These are phyloP conservation scores for Ailanthus altissimus DNA, from an alignment of 345 rosid genomes.

Conservation along the genomic window DNA sequence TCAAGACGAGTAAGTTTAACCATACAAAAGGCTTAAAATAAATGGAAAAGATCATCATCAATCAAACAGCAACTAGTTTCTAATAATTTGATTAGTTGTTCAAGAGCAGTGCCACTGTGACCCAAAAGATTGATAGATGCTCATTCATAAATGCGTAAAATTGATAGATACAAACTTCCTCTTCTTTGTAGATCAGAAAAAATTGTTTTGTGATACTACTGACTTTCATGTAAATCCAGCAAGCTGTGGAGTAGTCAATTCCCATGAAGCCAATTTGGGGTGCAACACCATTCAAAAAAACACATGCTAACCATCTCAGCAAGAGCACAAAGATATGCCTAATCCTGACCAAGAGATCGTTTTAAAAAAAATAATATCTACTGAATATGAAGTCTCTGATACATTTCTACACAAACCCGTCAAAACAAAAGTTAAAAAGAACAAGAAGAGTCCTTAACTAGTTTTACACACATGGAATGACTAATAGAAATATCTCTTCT, in stretches of 20 bases:
- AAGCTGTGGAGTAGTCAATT: constrained; percentile 69
- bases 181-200: neutral
- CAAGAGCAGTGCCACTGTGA: too few relatives aligned
- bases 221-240: constrained; percentile 84
- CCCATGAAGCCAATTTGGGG: constrained; percentile 71
- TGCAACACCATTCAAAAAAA: constrained; percentile 61
- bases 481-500: neutral
- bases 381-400: too few relatives aligned
- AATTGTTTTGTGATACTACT: neutral
- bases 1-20: neutral
- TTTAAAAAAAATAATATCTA: too few relatives aligned
- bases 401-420: too few relatives aligned
- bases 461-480: neutral
- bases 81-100: neutral
- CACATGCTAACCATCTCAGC: constrained; percentile 90
- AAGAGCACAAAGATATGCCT: constrained; percentile 78
- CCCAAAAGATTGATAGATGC: neutral
- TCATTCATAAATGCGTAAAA: neutral
- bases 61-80: neutral
- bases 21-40: neutral
- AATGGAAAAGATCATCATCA: neutral
- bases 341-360: too few relatives aligned
- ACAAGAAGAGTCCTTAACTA: neutral
- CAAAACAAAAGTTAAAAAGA: too few relatives aligned
- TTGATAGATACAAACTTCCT: neutral